A percentile compares a stretch with the other conserved stretches of the same genome.
These are phyloP conservation scores for Nakazawaea peltata DNA, from an alignment of 805 yeast genomes.

Conservation along the genomic window DNA sequence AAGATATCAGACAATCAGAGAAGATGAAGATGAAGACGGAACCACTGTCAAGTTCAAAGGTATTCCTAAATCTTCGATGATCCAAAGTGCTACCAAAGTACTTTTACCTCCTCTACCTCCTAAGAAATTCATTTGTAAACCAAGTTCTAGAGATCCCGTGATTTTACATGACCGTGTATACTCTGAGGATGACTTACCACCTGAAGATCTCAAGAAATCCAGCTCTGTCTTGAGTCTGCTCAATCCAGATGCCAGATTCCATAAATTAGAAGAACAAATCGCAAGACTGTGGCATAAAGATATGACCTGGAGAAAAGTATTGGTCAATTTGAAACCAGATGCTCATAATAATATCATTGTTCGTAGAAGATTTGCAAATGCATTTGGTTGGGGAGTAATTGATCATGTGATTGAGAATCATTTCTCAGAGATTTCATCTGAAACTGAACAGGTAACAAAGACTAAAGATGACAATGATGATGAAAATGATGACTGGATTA, in stretches of 20 bases:
- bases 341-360: conserved; percentile 93
- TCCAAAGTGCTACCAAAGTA: conserved; percentile 72
- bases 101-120: conserved; percentile 79
- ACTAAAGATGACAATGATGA: conserved; percentile 9
- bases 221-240: conserved; percentile 17
- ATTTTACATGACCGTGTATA: conserved; percentile 82
- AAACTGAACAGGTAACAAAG: conserved; percentile 6
- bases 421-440: conserved; percentile 27
- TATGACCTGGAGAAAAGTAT: conserved; percentile 85
- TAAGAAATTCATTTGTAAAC: conserved; percentile 57
- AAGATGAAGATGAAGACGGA: conserved; percentile 12
- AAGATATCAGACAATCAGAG: conserved; percentile 21
- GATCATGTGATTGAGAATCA: conserved; percentile 70
- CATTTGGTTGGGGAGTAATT: conserved; percentile 93
- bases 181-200: conserved; percentile 57
- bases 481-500: conserved; percentile 6
- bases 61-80: conserved; percentile 66
- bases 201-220: conserved; percentile 20
- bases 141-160: conserved; percentile 51
- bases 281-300: conserved; percentile 85
- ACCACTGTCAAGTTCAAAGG: conserved; percentile 12
- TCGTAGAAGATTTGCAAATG: conserved; percentile 81
- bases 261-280: conserved; percentile 61
- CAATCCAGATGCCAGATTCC: conserved; percentile 32
- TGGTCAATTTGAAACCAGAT: conserved; percentile 81